These are phyloP conservation scores for Talaromyces borbonicus DNA, from an alignment of 495 filamentous ascomycete genomes.

Conservation along the genomic window DNA sequence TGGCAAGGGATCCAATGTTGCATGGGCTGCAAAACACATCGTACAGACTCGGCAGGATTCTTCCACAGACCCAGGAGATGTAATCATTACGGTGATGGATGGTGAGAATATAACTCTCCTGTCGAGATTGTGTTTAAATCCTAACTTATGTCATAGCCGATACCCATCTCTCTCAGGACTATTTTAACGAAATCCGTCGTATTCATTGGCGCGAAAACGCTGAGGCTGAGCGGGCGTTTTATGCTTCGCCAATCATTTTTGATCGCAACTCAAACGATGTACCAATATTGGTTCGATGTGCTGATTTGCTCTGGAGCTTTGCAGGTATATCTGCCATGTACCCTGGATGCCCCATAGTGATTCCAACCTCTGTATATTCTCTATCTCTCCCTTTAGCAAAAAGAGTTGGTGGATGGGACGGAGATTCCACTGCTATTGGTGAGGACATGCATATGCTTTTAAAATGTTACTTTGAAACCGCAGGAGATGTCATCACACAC, in stretches of 20 bases:
- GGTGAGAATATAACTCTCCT: slow-evolving; percentile 32
- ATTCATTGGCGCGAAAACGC: slow-evolving; percentile 46
- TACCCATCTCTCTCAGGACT: slow-evolving; percentile 55
- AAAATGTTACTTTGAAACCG: slow-evolving; percentile 63
- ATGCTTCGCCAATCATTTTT: slow-evolving; percentile 61
- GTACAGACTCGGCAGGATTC: slow-evolving; percentile 42
- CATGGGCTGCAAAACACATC: slow-evolving; percentile 53
- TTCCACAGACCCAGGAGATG: slow-evolving; percentile 36
- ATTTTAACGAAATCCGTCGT: slow-evolving; percentile 50
- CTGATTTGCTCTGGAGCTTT: slow-evolving; percentile 56
- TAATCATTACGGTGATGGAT: slow-evolving; percentile 61
- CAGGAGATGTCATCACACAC: slow-evolving; percentile 45
- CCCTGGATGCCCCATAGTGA: slow-evolving; percentile 45
- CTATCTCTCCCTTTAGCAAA: slow-evolving; percentile 52
- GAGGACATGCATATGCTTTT: slow-evolving; percentile 68
- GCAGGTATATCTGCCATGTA: slow-evolving; percentile 59
- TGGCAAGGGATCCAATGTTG: slow-evolving; percentile 60
- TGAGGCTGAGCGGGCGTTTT: slow-evolving; percentile 48
- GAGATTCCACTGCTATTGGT: slow-evolving; percentile 55
- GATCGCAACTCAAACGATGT: slow-evolving; percentile 59
- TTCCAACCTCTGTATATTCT: slow-evolving; percentile 63
- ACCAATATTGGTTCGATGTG: slow-evolving; percentile 55
- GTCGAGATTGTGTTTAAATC: neutral
- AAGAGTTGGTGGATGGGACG: slow-evolving; percentile 56
- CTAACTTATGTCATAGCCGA: slow-evolving; percentile 39